Evolutionary conservation across 495 filamentous ascomycete species (phyloP), one percentile per base, ranked within the genome.

Genomic region (Aspergillus mulundensis): DNA sequence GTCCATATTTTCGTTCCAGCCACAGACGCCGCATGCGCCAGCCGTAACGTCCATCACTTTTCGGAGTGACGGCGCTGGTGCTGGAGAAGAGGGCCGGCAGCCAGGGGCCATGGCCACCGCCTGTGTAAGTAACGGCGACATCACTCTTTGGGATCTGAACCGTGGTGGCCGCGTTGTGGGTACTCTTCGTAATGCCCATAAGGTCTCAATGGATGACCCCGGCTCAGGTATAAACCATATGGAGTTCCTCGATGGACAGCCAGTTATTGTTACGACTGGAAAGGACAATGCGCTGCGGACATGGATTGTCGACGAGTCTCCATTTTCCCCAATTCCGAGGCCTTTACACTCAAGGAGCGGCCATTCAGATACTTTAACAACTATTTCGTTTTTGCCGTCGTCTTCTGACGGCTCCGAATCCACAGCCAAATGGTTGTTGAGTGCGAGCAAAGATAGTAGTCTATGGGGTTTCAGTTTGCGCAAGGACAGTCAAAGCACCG

Each of bases 71-170:
- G 89, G 88, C n/a, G 69, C 86, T 25, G 94, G 95, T 19, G 93
- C 93, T 7, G 93, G 94, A 1, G 84, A 89, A 19, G 91, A 96
- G 69, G 91, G 92, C 4, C 83, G 81, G 48, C 82, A 81, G 56
- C 76, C 88, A 12, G 90, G 92, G 43, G 87, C 89, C 42, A 94
- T 95, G 92, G 93, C 87, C 42, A 96, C 88, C 5, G 85, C 85
- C 12, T 86, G 84, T 11, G 67, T 72, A 28, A 74, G 77, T 6
- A 88, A 79, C 60, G 91, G 93, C 14, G 92, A 97, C 72, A 82
- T 97, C 40, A 95, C 89, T 1, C 82, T 99, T 57, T 99, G 95
- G 95, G 93, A 97, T 69, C 78, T 99, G 47, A 94, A 96, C 60
- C 78, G 87, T 18, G 91, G 90, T 2, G 90, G 91, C 5, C 82